Percentiles rank a stretch among this genome's conserved stretches.
phyloP scores from a whole-genome alignment of 2,329 filamentous ascomycete genomes.

The Didymella pinodella region DNA sequence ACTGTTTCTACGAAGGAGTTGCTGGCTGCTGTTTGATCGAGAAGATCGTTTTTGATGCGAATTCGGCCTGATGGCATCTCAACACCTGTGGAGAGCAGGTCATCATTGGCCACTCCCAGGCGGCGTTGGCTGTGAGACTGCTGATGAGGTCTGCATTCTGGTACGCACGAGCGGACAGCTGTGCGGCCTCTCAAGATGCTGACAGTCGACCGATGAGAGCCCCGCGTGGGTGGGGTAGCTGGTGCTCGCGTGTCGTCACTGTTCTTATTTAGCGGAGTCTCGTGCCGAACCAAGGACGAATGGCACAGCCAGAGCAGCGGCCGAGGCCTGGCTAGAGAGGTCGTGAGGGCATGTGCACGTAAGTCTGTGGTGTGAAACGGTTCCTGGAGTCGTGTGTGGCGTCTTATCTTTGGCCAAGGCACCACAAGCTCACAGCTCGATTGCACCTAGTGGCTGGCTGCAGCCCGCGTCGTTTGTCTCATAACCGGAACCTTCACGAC shows the following conservation, averaged over 20 bases:
- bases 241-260: conserved; percentile 11
- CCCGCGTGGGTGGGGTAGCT: conserved; percentile 17
- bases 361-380: conserved; percentile 8
- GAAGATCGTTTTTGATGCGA: background rate
- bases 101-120: background rate
- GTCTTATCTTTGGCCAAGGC: conserved; percentile 22
- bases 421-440: conserved; percentile 17
- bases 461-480: conserved; percentile 21
- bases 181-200: conserved; percentile 4
- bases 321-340: conserved; percentile 7
- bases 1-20: background rate
- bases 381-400: conserved; percentile 19
- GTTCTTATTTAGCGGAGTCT: conserved; percentile 7
- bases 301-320: background rate
- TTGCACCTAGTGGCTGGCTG: conserved; percentile 18
- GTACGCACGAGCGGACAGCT: conserved; percentile 2
- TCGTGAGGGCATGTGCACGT: conserved; percentile 6
- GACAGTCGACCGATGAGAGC: conserved; percentile 13
- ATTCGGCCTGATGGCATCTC: background rate
- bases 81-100: background rate
- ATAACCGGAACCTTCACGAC: conserved; percentile 18
- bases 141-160: background rate
- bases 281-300: conserved; percentile 10
- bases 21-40: background rate
- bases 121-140: background rate